Conservation (phyloP, 768 basidiomycete genomes). For the Lactarius pseudohatsudake region DNA sequence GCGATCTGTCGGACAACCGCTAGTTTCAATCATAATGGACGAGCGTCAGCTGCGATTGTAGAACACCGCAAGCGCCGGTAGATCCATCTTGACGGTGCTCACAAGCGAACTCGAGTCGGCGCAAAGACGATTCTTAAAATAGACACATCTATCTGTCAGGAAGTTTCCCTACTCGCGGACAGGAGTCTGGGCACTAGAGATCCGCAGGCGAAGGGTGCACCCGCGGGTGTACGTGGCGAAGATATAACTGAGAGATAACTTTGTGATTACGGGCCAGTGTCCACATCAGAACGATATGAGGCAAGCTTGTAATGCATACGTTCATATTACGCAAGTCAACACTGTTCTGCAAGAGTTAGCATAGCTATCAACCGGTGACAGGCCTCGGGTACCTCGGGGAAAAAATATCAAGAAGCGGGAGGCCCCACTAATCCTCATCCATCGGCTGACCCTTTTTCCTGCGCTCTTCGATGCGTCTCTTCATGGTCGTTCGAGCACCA, state of each 20-base stretch:
- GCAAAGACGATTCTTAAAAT: conserved; percentile 7
- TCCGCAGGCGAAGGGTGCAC: background rate
- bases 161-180: background rate
- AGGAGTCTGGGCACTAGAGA: background rate
- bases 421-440: conserved; percentile 41
- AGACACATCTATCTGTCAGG: background rate
- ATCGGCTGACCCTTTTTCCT: conserved; percentile 44
- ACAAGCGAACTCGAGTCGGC: background rate
- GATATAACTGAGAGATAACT: background rate
- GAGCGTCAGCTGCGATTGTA: background rate
- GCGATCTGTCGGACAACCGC: conserved; percentile 15
- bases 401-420: background rate
- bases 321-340: conserved; percentile 20
- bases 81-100: background rate
- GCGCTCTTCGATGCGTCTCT: conserved; percentile 43
- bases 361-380: conserved; percentile 5
- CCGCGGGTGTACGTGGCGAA: background rate
- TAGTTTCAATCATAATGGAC: conserved; percentile 3
- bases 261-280: background rate
- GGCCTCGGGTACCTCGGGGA: conserved; percentile 10
- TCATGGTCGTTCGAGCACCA: conserved; percentile 45
- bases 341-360: conserved; percentile 8
- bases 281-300: conserved; percentile 14
- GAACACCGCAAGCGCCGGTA: background rate
- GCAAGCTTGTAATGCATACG: conserved; percentile 15